A percentile compares a stretch with the other conserved stretches of the same genome.
Evolutionary conservation across 192 early-diverging fungal species (phyloP).

Genomic region (Chytriomyces confervae): DNA sequence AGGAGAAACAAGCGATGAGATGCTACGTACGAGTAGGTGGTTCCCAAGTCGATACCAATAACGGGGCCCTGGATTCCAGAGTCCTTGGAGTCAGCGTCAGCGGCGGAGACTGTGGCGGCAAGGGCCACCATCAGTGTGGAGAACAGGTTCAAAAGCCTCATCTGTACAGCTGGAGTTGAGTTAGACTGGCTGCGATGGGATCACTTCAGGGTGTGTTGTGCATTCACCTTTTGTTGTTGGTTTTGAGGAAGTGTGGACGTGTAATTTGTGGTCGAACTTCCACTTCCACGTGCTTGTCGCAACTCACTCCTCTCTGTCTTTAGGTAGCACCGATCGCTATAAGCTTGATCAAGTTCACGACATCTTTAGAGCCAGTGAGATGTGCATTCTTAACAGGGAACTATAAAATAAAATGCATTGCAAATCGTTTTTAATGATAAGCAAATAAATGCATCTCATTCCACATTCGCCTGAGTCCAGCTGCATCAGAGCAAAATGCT

Average conservation of each 20-base stretch:
- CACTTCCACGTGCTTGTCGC: too few relatives aligned
- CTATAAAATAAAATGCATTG: too few relatives aligned
- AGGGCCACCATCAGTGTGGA: conserved; percentile 8
- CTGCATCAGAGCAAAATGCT: conserved; percentile 58
- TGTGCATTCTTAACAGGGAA: too few relatives aligned
- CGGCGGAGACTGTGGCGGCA: conserved; percentile 5
- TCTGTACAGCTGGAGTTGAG: not conserved
- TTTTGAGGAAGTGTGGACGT: too few relatives aligned
- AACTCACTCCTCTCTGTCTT: too few relatives aligned
- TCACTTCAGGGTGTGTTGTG: too few relatives aligned
- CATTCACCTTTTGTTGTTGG: too few relatives aligned
- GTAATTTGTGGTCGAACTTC: too few relatives aligned
- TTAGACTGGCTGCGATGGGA: too few relatives aligned
- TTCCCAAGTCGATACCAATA: conserved; percentile 95
- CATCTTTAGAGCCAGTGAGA: too few relatives aligned
- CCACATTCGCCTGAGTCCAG: conserved; percentile 72
- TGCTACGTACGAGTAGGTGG: conserved; percentile 60
- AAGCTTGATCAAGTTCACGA: too few relatives aligned
- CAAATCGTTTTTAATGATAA: not conserved
- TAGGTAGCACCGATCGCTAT: too few relatives aligned
- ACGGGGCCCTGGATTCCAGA: conserved; percentile 39
- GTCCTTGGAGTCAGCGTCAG: conserved; percentile 8
- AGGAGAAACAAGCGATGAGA: not conserved
- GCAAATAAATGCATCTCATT: conserved; percentile 30
- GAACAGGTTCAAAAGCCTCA: conserved; percentile 11